Percentiles rank a stretch among this genome's conserved stretches.
Conservation (phyloP, 352 stramenopile species). For the Phytophthora macrochlamydospora region DNA sequence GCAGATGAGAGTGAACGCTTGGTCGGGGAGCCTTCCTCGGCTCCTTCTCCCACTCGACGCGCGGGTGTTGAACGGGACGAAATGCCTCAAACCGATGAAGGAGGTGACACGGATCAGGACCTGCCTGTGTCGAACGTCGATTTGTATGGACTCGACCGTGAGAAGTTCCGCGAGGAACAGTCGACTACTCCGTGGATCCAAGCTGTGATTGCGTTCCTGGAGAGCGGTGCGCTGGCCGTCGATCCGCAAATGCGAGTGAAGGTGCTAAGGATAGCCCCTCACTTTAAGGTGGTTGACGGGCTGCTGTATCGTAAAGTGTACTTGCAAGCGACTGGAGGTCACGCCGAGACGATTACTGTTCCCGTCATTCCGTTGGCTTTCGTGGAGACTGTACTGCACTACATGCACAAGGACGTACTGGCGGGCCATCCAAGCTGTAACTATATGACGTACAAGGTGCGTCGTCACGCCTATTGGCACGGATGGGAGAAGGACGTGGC, state of each 20-base stretch:
- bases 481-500: constrained; percentile 1
- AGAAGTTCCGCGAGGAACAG: not conserved
- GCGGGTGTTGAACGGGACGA: no score
- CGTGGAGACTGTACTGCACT: not conserved
- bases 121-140: not conserved
- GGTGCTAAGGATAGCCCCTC: not conserved
- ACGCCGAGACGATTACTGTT: not conserved
- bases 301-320: not conserved
- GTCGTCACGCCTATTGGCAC: constrained; percentile 6
- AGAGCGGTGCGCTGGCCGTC: not conserved
- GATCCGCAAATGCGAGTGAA: not conserved
- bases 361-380: not conserved
- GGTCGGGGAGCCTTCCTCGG: no score
- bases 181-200: not conserved
- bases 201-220: not conserved
- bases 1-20: no score
- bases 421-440: not conserved
- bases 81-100: no score
- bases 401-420: not conserved
- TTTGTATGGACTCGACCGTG: not conserved
- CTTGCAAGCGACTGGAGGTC: not conserved
- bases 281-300: not conserved
- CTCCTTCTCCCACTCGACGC: no score
- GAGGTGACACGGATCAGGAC: no score
- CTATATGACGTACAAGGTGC: constrained; percentile 8